Base-by-base conservation (phyloP, 257 asterid species). In the Solanum megistacrolobum region DNA sequence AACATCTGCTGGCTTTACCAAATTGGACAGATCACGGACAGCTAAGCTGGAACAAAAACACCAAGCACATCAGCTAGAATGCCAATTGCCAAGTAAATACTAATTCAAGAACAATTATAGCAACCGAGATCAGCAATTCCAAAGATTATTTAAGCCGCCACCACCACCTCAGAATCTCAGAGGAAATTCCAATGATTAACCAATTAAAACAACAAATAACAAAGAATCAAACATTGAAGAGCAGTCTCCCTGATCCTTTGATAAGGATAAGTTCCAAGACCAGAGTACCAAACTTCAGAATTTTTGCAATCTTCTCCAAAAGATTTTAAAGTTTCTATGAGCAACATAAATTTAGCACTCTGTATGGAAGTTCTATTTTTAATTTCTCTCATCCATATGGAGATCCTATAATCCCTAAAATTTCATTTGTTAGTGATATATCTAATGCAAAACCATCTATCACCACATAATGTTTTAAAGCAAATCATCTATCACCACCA, bases 21-120 rank as follows among this genome's bases (percentile, higher is more conserved):
- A 83, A 93, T 89, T 93, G 84, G 98, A 94, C 88, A 96, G 95
- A 92, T 96, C 98, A 85, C 98, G 98, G 86, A 94, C 98, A 88
- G 98, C 96, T 90, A 96, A 92, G 89, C 99, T 96, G 98, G 85
- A 91, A 83, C 29, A 73, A 31, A 62, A 75, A 39, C 85, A 79
- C 85, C 68, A 81, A 16, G 36, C 39, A 46, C 85, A 46, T 81
- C 85, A 81, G 68, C 39, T 48, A 46, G 85, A 2, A 81, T 62
- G 16, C 6, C 27, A 58, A 20, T 58, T 16, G 68, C 9, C 68
- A 81, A 46, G 18, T 79, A 14, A 5, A 81, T 46, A 81, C 85
- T 27, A 8, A 46, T 27, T 46, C 66, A 29, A 27, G 60, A 81
- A 81, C 36, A 43, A 8, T 25, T 41, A 43, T 25, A 43, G 38